phyloP scores from a whole-genome alignment of 2,329 filamentous ascomycete species.

The Sporothrix protearum region DNA sequence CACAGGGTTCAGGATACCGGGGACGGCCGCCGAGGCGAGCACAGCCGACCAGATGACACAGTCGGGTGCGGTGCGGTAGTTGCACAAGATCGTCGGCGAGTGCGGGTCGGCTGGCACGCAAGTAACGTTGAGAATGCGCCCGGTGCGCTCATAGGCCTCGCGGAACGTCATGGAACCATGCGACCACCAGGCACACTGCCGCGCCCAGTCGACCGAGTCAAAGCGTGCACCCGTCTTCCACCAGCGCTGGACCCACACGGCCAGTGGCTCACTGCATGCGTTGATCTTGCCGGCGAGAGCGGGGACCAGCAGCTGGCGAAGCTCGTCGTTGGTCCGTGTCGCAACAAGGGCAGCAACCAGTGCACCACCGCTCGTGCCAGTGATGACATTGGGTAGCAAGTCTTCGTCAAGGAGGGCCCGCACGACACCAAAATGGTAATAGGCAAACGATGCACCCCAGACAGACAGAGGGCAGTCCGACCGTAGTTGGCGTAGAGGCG shows the following conservation, averaged over 20 bases:
- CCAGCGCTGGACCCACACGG: constrained; percentile 78
- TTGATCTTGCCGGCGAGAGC: constrained; percentile 81
- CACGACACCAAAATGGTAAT: constrained; percentile 92
- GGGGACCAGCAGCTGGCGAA: constrained; percentile 79
- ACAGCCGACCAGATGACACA: constrained; percentile 99
- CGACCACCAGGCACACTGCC: constrained; percentile 82
- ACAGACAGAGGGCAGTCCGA: constrained; percentile 86
- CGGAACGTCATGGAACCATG: constrained; percentile 88
- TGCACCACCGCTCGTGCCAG: constrained; percentile 91
- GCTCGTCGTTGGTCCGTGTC: constrained; percentile 86
- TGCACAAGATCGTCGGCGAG: constrained; percentile 84
- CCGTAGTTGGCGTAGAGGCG: constrained; percentile 88
- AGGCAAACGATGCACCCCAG: constrained; percentile 93
- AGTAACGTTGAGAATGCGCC: constrained; percentile 89
- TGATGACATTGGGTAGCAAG: constrained; percentile 87
- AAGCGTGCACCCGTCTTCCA: constrained; percentile 91
- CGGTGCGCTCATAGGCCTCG: constrained; percentile 90
- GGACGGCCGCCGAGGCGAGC: constrained; percentile 88
- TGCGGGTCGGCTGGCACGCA: constrained; percentile 96
- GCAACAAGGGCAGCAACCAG: constrained; percentile 82
- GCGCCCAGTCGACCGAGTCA: constrained; percentile 88
- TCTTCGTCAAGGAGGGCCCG: constrained; percentile 84
- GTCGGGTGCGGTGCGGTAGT: constrained; percentile 91
- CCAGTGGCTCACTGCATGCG: constrained; percentile 74
- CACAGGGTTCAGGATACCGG: constrained; percentile 90